These are phyloP conservation scores for Darksidea phi DNA, from an alignment of 495 filamentous ascomycete species.

Conservation along the genomic window DNA sequence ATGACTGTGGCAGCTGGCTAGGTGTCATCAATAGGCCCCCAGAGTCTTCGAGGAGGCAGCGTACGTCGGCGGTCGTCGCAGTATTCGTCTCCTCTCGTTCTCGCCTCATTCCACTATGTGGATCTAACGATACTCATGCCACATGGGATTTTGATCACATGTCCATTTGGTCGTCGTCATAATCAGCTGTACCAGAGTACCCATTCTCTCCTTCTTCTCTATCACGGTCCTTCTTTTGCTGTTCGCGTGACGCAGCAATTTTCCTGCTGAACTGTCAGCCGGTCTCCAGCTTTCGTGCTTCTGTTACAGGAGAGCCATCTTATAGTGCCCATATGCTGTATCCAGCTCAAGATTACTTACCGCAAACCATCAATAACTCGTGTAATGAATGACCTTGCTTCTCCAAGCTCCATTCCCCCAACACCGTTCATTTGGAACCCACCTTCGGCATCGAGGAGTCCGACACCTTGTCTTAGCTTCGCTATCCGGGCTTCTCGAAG, in stretches of 20 bases:
- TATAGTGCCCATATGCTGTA: background rate
- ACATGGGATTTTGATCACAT: conserved; percentile 13
- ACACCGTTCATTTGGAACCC: conserved; percentile 77
- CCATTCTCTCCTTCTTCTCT: conserved; percentile 44
- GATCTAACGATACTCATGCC: background rate
- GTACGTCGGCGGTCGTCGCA: no score
- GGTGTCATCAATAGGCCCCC: no score
- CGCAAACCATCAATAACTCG: conserved; percentile 86
- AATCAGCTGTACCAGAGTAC: conserved; percentile 36
- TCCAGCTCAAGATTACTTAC: conserved; percentile 38
- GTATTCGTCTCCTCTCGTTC: no score
- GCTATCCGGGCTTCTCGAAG: conserved; percentile 83
- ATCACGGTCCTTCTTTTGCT: conserved; percentile 42
- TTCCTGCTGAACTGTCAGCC: conserved; percentile 36
- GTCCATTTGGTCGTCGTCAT: conserved; percentile 44
- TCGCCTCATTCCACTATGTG: background rate
- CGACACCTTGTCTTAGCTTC: conserved; percentile 77
- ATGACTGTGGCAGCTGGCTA: background rate
- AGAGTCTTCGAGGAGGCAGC: no score
- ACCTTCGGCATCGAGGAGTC: conserved; percentile 68
- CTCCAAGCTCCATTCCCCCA: conserved; percentile 86
- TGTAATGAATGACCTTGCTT: conserved; percentile 78
- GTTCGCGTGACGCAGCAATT: conserved; percentile 45
- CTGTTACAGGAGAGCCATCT: conserved; percentile 37
- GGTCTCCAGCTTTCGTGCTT: conserved; percentile 26